Percentiles rank a stretch among this genome's conserved stretches.
Evolutionary conservation across 306 rosid genomes (phyloP).

Genomic region (Sindora glabra): DNA sequence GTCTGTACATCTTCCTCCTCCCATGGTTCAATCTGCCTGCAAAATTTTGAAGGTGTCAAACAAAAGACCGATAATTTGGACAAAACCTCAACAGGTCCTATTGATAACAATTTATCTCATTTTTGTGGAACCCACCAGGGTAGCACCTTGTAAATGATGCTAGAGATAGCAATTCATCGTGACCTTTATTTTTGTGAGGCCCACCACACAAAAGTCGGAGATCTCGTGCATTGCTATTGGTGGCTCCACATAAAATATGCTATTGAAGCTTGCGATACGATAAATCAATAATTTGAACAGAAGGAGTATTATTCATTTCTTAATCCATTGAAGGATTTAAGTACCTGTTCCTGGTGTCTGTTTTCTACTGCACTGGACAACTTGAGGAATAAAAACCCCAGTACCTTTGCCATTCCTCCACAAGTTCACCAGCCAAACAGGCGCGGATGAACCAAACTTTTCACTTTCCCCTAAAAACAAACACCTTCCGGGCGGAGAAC

Average conservation of each 20-base stretch:
- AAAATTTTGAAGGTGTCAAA: neutral
- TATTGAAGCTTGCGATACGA: too few species aligned
- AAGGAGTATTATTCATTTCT: too few species aligned
- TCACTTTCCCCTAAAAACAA: slow-evolving; percentile 27
- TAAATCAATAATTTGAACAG: too few species aligned
- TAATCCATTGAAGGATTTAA: neutral
- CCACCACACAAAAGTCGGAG: too few species aligned
- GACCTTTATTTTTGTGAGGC: too few species aligned
- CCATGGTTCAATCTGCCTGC: slow-evolving; percentile 34
- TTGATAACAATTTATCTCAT: too few species aligned
- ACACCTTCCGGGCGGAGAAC: neutral
- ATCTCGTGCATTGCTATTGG: too few species aligned
- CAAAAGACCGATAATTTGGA: neutral
- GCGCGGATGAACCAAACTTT: slow-evolving; percentile 16
- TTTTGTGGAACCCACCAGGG: too few species aligned
- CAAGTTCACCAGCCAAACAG: slow-evolving; percentile 36
- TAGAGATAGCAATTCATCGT: too few species aligned
- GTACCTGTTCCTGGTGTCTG: slow-evolving; percentile 25
- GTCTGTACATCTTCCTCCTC: slow-evolving; percentile 25
- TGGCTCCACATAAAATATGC: too few species aligned
- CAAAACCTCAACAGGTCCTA: too few species aligned
- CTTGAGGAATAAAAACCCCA: slow-evolving; percentile 75
- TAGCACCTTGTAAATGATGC: too few species aligned
- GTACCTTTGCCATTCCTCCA: slow-evolving; percentile 58
- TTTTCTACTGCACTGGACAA: slow-evolving; percentile 17